Evolutionary conservation across 345 rosid species (phyloP).

Genomic region (Lumnitzera littorea): DNA sequence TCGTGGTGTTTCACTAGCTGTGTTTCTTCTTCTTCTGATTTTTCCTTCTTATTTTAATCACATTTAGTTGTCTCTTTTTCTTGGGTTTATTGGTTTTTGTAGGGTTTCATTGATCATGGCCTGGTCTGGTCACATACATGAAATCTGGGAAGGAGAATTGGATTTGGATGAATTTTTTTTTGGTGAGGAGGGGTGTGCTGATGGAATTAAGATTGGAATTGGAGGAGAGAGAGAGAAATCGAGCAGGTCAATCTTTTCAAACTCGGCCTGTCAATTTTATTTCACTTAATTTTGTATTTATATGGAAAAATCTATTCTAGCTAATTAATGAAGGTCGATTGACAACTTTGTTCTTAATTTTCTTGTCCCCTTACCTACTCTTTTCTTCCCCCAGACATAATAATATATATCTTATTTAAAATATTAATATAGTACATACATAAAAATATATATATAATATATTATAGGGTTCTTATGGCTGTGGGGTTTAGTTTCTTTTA

Average conservation of each 20-base stretch:
- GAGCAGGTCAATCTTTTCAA: conserved; percentile 55
- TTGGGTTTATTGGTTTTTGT: conserved; percentile 18
- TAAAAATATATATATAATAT: background rate
- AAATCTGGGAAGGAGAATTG: conserved; percentile 20
- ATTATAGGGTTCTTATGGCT: conserved; percentile 12
- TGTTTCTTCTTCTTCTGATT: background rate
- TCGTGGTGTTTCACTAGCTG: too few species aligned
- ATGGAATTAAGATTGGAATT: conserved; percentile 40
- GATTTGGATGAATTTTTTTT: background rate
- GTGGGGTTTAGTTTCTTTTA: conserved; percentile 9
- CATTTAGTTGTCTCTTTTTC: conserved; percentile 1
- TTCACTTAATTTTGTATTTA: conserved; percentile 28
- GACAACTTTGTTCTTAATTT: conserved; percentile 20
- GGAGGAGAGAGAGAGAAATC: background rate
- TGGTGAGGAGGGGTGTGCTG: conserved; percentile 13
- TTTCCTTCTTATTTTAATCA: background rate
- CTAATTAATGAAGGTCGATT: too few species aligned
- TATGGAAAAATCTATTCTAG: conserved; percentile 15
- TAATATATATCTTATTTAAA: background rate
- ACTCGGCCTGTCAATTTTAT: conserved; percentile 46
- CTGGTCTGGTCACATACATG: conserved; percentile 14
- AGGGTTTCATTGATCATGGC: conserved; percentile 29
- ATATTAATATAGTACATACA: background rate
- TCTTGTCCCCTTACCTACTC: conserved; percentile 28
- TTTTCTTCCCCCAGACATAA: conserved; percentile 1